These are phyloP conservation scores for Globisporangium echinulatum DNA, from an alignment of 352 stramenopile genomes.

Conservation along the genomic window DNA sequence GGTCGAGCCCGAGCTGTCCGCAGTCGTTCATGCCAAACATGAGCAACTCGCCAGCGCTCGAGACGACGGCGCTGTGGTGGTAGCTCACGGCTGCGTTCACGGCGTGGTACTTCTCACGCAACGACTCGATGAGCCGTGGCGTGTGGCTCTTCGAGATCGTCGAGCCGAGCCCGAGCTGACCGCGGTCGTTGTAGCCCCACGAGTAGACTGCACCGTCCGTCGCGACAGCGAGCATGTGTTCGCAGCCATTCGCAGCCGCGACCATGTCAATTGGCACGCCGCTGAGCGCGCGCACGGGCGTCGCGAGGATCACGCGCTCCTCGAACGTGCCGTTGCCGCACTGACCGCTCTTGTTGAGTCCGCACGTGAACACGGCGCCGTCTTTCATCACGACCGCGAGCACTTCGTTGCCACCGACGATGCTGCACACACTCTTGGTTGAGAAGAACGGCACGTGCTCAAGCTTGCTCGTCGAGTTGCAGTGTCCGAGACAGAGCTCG, in stretches of 20 bases:
- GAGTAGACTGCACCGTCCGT: constrained; percentile 73
- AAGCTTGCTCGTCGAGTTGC: constrained; percentile 82
- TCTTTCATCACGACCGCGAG: constrained; percentile 84
- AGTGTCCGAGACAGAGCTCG: constrained; percentile 80
- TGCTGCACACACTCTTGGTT: constrained; percentile 60
- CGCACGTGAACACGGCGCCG: constrained; percentile 69
- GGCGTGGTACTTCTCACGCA: constrained; percentile 81
- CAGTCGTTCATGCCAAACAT: constrained; percentile 89
- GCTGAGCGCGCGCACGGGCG: constrained; percentile 56
- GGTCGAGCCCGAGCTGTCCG: constrained; percentile 73
- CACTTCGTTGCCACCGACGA: constrained; percentile 81
- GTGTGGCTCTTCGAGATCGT: constrained; percentile 87
- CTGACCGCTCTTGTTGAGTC: constrained; percentile 85
- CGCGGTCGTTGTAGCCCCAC: constrained; percentile 85
- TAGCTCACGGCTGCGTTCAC: constrained; percentile 77
- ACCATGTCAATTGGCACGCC: constrained; percentile 67
- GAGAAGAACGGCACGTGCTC: constrained; percentile 84
- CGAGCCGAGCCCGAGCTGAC: constrained; percentile 74
- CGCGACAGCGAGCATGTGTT: constrained; percentile 84
- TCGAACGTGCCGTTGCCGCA: constrained; percentile 86
- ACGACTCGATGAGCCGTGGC: constrained; percentile 68
- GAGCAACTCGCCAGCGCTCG: constrained; percentile 65
- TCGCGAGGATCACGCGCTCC: constrained; percentile 73
- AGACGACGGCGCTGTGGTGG: constrained; percentile 80
- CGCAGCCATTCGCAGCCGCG: constrained; percentile 76